These are phyloP conservation scores for Scheffersomyces illinoinensis DNA, from an alignment of 1,139 yeast genomes.

Conservation along the genomic window DNA sequence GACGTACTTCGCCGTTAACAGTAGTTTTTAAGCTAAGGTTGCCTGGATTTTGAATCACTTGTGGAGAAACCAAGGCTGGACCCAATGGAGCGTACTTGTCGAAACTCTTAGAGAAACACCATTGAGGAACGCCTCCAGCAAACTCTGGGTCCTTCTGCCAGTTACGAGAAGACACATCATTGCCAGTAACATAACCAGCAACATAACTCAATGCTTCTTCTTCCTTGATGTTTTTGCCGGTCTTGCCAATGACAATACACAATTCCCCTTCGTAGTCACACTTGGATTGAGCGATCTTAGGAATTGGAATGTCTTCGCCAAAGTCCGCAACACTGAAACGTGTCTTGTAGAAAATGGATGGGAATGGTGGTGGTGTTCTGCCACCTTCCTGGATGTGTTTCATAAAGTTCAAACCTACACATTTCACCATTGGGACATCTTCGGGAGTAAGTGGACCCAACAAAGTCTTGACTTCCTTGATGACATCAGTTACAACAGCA, in stretches of 20 bases:
- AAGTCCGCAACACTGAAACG: slow-evolving; percentile 40
- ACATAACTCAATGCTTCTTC: slow-evolving; percentile 48
- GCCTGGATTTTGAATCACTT: slow-evolving; percentile 28
- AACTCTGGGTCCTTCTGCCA: slow-evolving; percentile 42
- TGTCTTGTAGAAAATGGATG: slow-evolving; percentile 52
- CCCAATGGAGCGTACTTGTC: slow-evolving; percentile 59
- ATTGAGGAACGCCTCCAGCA: slow-evolving; percentile 48
- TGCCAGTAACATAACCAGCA: slow-evolving; percentile 53
- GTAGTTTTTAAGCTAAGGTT: slow-evolving; percentile 24
- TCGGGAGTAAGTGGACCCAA: slow-evolving; percentile 37
- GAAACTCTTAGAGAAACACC: slow-evolving; percentile 52
- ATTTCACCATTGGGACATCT: slow-evolving; percentile 37
- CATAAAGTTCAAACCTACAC: slow-evolving; percentile 36
- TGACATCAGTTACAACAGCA: slow-evolving; percentile 35
- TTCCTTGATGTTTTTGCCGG: slow-evolving; percentile 41
- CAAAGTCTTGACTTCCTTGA: slow-evolving; percentile 27
- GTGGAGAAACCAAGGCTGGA: slow-evolving; percentile 47
- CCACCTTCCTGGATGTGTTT: slow-evolving; percentile 33
- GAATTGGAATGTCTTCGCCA: slow-evolving; percentile 38
- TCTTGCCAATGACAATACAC: slow-evolving; percentile 53
- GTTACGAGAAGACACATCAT: slow-evolving; percentile 55
- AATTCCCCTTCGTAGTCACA: slow-evolving; percentile 57
- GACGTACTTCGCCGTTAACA: slow-evolving; percentile 47
- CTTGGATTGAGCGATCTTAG: slow-evolving; percentile 39
- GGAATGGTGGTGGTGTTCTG: slow-evolving; percentile 41